These are phyloP conservation scores for Manihot esculenta DNA, from an alignment of 441 rosid species.

Conservation along the genomic window DNA sequence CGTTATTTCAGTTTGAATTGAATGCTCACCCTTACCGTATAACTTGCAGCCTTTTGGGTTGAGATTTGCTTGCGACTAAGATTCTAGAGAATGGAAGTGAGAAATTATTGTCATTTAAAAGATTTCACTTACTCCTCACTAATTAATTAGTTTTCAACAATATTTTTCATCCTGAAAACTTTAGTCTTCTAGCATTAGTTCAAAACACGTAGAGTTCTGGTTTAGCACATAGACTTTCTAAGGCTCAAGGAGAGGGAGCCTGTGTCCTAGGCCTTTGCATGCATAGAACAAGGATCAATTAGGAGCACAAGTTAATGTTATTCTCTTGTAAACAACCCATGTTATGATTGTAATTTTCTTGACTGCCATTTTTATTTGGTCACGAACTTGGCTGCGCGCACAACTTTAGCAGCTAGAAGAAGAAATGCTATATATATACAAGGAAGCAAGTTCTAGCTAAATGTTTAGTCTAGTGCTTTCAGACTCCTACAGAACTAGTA, in stretches of 20 bases:
- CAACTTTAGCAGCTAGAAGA: background rate
- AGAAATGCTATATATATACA: too few species aligned
- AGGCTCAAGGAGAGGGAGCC: too few species aligned
- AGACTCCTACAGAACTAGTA: background rate
- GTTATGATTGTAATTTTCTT: background rate
- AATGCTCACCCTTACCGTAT: too few species aligned
- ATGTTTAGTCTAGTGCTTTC: background rate
- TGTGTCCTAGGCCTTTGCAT: too few species aligned
- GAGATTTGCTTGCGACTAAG: background rate
- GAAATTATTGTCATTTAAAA: too few species aligned
- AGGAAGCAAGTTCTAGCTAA: background rate
- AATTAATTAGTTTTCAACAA: background rate
- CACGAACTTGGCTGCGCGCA: background rate
- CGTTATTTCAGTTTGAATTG: too few species aligned
- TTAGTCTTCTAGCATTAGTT: background rate
- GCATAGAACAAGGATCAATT: too few species aligned
- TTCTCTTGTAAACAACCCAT: too few species aligned
- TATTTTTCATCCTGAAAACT: background rate
- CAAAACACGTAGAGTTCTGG: background rate
- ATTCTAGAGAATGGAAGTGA: background rate
- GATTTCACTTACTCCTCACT: too few species aligned
- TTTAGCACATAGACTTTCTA: background rate
- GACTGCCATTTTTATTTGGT: background rate
- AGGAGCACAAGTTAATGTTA: too few species aligned
- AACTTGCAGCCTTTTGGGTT: too few species aligned